Conservation (phyloP, 2,329 filamentous ascomycete genomes). For the Penicillium thymicola region DNA sequence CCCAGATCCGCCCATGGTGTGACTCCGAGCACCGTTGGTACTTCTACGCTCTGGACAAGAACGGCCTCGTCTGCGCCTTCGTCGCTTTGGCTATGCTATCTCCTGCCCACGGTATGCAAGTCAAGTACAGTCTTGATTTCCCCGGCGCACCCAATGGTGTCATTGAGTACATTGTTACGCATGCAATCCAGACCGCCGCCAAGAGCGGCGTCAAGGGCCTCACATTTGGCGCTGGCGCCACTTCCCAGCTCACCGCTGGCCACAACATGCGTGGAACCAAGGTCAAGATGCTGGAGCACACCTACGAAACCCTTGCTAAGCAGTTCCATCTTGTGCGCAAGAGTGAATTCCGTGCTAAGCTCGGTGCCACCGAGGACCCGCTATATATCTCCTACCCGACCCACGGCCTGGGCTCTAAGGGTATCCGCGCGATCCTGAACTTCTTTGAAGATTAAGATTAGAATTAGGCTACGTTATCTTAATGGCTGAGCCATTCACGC, state of each 20-base stretch:
- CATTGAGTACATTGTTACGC: slow-evolving; percentile 78
- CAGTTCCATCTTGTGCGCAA: slow-evolving; percentile 80
- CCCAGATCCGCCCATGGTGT: slow-evolving; percentile 84
- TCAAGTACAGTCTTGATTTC: slow-evolving; percentile 96
- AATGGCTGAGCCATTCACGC: neutral
- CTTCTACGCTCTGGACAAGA: slow-evolving; percentile 71
- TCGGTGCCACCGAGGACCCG: slow-evolving; percentile 78
- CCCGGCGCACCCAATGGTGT: slow-evolving; percentile 79
- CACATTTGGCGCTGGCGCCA: slow-evolving; percentile 84
- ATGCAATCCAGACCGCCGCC: slow-evolving; percentile 62
- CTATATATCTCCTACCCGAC: slow-evolving; percentile 89
- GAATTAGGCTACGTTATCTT: neutral
- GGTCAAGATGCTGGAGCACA: slow-evolving; percentile 75
- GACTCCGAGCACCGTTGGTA: slow-evolving; percentile 81
- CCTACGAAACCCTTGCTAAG: slow-evolving; percentile 76
- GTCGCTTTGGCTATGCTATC: slow-evolving; percentile 81
- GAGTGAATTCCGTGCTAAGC: slow-evolving; percentile 85
- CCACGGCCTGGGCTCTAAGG: slow-evolving; percentile 76
- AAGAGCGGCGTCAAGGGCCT: slow-evolving; percentile 62
- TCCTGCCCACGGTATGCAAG: slow-evolving; percentile 81
- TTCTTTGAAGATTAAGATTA: slow-evolving; percentile 73
- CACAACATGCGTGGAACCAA: slow-evolving; percentile 77
- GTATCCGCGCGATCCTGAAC: slow-evolving; percentile 79
- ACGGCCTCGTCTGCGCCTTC: slow-evolving; percentile 70
- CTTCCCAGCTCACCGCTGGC: slow-evolving; percentile 69